Evolutionary conservation across 2,329 filamentous ascomycete genomes (phyloP).

Genomic region (Parascedosporium putredinis): DNA sequence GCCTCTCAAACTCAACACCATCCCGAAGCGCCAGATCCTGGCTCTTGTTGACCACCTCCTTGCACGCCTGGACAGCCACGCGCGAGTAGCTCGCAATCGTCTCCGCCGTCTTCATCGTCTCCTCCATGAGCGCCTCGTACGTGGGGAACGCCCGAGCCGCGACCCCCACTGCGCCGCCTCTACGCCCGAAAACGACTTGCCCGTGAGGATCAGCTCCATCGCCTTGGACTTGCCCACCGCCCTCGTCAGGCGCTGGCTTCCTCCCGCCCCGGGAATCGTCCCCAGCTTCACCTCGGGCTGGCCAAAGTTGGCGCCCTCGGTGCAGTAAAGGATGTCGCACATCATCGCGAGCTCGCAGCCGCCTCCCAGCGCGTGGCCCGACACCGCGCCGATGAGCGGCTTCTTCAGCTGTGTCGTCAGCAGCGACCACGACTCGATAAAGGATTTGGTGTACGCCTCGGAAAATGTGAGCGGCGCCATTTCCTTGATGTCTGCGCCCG

Average conservation of each 20-base stretch:
- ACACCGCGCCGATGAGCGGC: slow-evolving; percentile 87
- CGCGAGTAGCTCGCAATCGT: slow-evolving; percentile 79
- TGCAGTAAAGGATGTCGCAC: slow-evolving; percentile 92
- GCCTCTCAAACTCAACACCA: slow-evolving; percentile 88
- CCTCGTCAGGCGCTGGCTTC: slow-evolving; percentile 76
- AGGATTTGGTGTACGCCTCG: slow-evolving; percentile 76
- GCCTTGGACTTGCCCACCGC: slow-evolving; percentile 76
- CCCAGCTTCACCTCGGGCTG: slow-evolving; percentile 97
- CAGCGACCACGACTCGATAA: slow-evolving; percentile 91
- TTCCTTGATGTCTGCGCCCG: slow-evolving; percentile 97
- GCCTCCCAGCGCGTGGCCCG: slow-evolving; percentile 87
- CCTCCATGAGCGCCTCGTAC: slow-evolving; percentile 73
- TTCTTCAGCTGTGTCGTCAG: slow-evolving; percentile 80
- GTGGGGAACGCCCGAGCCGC: slow-evolving; percentile 72
- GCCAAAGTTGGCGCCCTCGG: slow-evolving; percentile 75
- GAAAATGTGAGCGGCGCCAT: slow-evolving; percentile 91
- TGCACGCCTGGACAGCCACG: slow-evolving; percentile 80
- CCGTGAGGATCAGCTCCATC: slow-evolving; percentile 87
- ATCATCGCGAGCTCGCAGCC: slow-evolving; percentile 97
- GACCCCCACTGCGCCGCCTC: slow-evolving; percentile 88
- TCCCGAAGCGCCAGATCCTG: slow-evolving; percentile 81
- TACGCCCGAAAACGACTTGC: slow-evolving; percentile 69
- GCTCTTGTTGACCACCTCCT: slow-evolving; percentile 99
- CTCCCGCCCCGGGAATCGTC: slow-evolving; percentile 83
- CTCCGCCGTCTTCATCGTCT: slow-evolving; percentile 71